A percentile compares a stretch with the other conserved stretches of the same genome.
Conservation (phyloP, 257 asterid species). For the Solanum boliviense region DNA sequence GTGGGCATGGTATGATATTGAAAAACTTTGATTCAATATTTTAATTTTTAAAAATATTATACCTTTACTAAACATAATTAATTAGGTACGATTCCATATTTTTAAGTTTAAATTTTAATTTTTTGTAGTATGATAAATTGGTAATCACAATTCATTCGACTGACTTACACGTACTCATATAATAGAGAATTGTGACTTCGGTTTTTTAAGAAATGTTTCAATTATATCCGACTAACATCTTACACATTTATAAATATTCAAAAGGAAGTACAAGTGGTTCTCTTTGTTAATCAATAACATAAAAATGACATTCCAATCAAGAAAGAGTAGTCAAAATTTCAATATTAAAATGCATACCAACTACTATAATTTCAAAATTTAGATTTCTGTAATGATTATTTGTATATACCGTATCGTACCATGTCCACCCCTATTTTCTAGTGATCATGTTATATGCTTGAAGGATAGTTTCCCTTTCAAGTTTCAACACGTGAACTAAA, state of each 20-base stretch:
- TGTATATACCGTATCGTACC: neutral
- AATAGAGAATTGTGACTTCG: neutral
- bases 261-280: neutral
- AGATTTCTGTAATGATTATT: neutral
- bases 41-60: no score
- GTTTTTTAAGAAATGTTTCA: no score
- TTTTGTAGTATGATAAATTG: no score
- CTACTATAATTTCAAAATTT: no score
- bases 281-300: neutral
- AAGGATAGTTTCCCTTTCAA: neutral
- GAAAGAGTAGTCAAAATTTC: neutral
- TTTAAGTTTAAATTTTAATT: no score
- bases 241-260: neutral
- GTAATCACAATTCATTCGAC: neutral
- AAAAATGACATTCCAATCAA: neutral
- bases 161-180: neutral
- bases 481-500: no score
- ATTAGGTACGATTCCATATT: no score
- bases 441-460: no score
- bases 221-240: neutral
- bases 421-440: neutral
- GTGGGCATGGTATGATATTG: no score
- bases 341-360: no score
- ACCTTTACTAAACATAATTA: no score
- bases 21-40: neutral